These are phyloP conservation scores for Aspergillus fructus DNA, from an alignment of 2,329 filamentous ascomycete species.

Conservation along the genomic window DNA sequence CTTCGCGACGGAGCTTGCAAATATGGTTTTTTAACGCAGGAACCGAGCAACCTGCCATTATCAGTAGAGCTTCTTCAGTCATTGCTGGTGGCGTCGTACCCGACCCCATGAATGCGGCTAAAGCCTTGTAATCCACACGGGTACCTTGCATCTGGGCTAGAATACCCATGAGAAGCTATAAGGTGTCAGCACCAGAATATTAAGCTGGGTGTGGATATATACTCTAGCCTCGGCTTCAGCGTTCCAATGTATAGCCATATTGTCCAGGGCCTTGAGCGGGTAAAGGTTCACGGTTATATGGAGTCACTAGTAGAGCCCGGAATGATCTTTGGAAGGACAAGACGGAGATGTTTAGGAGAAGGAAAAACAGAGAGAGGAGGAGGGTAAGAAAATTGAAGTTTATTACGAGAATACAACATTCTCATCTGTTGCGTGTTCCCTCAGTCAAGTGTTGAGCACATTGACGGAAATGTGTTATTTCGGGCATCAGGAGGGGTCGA, in stretches of 20 bases:
- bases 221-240: conserved; percentile 4
- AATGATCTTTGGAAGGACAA: no score
- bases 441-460: no score
- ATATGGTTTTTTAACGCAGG: conserved; percentile 2
- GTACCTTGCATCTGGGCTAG: background rate
- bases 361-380: no score
- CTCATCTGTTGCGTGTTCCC: no score
- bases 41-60: background rate
- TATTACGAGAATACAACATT: no score
- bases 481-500: no score
- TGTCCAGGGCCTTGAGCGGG: no score
- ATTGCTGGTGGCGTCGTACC: background rate
- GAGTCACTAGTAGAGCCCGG: no score
- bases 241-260: conserved; percentile 5
- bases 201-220: background rate
- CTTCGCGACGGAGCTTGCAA: conserved; percentile 2
- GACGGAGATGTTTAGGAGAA: no score
- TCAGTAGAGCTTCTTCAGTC: background rate
- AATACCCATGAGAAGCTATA: conserved; percentile 8
- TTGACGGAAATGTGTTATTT: no score
- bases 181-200: background rate
- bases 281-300: no score
- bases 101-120: conserved; percentile 4
- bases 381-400: no score
- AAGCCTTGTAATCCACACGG: conserved; percentile 1